Evolutionary conservation across 2,329 filamentous ascomycete genomes (phyloP).

Genomic region (Trichoderma sp.): DNA sequence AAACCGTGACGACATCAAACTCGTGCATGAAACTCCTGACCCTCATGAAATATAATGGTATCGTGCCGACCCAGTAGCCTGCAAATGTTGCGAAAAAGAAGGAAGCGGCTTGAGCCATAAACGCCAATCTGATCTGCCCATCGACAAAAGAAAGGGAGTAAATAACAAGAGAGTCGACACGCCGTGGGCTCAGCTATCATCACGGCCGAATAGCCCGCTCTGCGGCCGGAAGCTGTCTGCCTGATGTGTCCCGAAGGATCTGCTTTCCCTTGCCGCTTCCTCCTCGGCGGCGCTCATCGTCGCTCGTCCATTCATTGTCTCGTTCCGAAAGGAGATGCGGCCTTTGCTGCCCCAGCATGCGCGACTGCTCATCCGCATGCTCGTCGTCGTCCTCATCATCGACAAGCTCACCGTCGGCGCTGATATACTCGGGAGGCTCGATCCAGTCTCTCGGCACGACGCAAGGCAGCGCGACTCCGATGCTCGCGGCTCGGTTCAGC

Average conservation of each 20-base stretch:
- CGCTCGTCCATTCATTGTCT: slow-evolving; percentile 42
- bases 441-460: slow-evolving; percentile 82
- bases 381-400: slow-evolving; percentile 55
- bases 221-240: slow-evolving; percentile 49
- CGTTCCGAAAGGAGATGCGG: slow-evolving; percentile 32
- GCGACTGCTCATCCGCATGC: slow-evolving; percentile 50
- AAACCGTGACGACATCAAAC: not conserved
- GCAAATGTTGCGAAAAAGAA: slow-evolving; percentile 19
- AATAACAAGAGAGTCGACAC: not conserved
- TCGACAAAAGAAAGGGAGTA: not conserved
- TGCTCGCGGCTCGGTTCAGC: slow-evolving; percentile 80
- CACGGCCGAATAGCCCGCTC: slow-evolving; percentile 47
- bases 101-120: slow-evolving; percentile 21
- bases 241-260: slow-evolving; percentile 47
- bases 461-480: slow-evolving; percentile 77
- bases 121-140: slow-evolving; percentile 23
- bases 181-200: not conserved
- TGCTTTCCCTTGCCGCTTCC: slow-evolving; percentile 45
- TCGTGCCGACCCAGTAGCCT: slow-evolving; percentile 25
- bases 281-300: slow-evolving; percentile 42
- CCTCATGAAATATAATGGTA: slow-evolving; percentile 25
- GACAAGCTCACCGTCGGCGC: slow-evolving; percentile 66
- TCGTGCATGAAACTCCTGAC: slow-evolving; percentile 1
- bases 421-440: slow-evolving; percentile 71
- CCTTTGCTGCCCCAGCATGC: slow-evolving; percentile 51